Base-by-base conservation (phyloP, 2,329 filamentous ascomycete genomes). In the Epichloe typhina region DNA sequence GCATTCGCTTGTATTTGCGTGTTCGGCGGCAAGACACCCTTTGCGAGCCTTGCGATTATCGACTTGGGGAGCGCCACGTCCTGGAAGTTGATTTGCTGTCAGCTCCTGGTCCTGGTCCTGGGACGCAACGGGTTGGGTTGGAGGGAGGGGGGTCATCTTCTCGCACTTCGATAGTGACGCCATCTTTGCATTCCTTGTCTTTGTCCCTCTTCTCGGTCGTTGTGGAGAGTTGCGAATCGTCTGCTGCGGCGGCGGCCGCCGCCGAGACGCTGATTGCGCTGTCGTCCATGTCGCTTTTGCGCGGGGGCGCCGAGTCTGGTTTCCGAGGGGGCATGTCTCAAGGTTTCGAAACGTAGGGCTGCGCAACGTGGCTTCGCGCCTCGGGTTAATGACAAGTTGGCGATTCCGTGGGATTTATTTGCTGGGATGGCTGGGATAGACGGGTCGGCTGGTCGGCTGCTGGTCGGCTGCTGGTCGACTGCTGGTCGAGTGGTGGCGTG, bases 1-100 rank as follows among this genome's bases (percentile, higher is more conserved):
- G 87, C 87, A 69, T 89, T 88, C 61, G 83, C 86, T 64, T 91
- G 86, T 46, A 91, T 86, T 66, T 88, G 84, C 5, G 86, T 90
- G 63, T 89, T 89, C 5, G 85, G 75, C 1, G 87, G 86, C 5
- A 93, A 71, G 5, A 88, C 85, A 40, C 85, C 84, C 69, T 91
- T 91, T 40, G 86, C 84, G 36, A 93, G 74, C 50, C 86, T 76
- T 49, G 84, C 85, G 57, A 91, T 83, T 67, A 91, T 88, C 6
- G 85, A 88, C 62, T 87, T 88, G 35, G 87, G 87, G 13, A 93
- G 74, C 54, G 75, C 82, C 51, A 90, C 77, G 62, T 91, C 86
- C 82, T 86, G 42, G 42, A 8, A 31, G 8, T 26, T 26, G 2
- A 2, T n/a, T 8, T 26, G 26, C 8, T 31, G 26, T 31, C 26